These are phyloP conservation scores for Pythium coloratum DNA, from an alignment of 352 stramenopile genomes.

Conservation along the genomic window DNA sequence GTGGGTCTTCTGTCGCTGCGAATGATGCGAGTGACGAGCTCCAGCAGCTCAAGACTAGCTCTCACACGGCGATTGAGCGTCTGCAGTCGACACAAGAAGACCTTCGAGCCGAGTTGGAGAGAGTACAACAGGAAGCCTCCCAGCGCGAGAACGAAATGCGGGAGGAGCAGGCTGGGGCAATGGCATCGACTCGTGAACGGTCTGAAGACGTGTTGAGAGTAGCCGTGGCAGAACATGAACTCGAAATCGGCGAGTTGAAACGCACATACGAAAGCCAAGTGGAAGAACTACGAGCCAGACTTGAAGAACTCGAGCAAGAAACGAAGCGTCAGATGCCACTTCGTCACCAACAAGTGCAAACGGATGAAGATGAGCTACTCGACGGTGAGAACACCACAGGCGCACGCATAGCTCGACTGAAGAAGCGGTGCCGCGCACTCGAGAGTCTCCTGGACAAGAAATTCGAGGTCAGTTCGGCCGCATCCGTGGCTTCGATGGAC, in stretches of 20 bases:
- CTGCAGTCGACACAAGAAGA: conserved; percentile 3
- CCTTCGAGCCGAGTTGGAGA: conserved; percentile 1
- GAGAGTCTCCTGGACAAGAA: conserved; percentile 61
- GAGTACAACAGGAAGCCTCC: background rate
- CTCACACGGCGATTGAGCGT: conserved; percentile 9
- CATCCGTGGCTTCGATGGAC: conserved; percentile 22
- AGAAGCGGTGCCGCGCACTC: conserved; percentile 46
- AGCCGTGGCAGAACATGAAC: background rate
- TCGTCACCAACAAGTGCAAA: conserved; percentile 17
- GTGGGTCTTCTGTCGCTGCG: background rate
- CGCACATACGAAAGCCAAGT: background rate
- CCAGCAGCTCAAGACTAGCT: background rate
- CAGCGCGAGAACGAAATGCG: background rate
- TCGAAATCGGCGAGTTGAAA: conserved; percentile 4
- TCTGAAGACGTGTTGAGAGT: background rate
- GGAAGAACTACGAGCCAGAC: background rate
- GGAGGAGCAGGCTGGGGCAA: background rate
- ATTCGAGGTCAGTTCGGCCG: conserved; percentile 42
- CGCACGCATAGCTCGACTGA: conserved; percentile 42
- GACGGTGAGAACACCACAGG: conserved; percentile 20
- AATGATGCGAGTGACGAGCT: conserved; percentile 3
- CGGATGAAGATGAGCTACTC: conserved; percentile 1
- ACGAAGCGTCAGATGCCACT: background rate
- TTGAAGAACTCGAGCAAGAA: conserved; percentile 12
- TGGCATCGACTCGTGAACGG: background rate